A percentile compares a stretch with the other conserved stretches of the same genome.
Conservation (phyloP, 2,329 filamentous ascomycete genomes). For the Exophiala viscosa region DNA sequence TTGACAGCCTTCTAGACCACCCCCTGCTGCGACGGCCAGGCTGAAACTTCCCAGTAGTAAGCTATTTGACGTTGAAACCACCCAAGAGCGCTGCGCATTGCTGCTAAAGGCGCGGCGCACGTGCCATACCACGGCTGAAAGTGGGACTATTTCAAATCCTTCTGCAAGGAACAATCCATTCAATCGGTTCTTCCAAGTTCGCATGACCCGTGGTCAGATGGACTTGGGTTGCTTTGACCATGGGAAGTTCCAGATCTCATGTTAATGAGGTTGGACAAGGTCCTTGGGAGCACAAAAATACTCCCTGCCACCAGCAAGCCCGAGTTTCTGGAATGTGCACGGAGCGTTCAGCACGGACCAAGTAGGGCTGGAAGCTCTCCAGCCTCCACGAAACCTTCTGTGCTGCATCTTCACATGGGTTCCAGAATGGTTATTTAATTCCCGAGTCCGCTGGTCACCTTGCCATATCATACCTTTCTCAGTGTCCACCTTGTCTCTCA, state of each 20-base stretch:
- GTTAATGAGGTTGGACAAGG: constrained; percentile 2
- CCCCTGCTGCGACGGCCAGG: constrained; percentile 12
- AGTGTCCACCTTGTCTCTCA: not conserved
- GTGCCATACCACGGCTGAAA: not conserved
- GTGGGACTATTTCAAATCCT: too few relatives aligned
- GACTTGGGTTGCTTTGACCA: not conserved
- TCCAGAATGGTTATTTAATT: too few relatives aligned
- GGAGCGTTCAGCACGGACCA: not conserved
- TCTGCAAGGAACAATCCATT: too few relatives aligned
- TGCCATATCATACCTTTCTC: not conserved
- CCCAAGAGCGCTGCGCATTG: not conserved
- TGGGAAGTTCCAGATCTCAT: not conserved
- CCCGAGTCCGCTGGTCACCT: not conserved
- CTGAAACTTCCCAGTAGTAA: not conserved
- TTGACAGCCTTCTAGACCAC: constrained; percentile 10
- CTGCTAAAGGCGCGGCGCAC: not conserved
- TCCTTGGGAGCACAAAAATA: not conserved
- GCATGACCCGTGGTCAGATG: too few relatives aligned
- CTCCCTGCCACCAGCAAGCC: not conserved
- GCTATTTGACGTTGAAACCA: not conserved
- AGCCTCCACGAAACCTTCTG: too few relatives aligned
- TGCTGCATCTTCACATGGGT: too few relatives aligned
- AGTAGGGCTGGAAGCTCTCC: not conserved
- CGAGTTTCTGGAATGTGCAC: not conserved
- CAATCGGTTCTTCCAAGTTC: too few relatives aligned